A percentile compares a stretch with the other conserved stretches of the same genome.
phyloP scores from a whole-genome alignment of 129 eudicot species.

The Escallonia herrerae region DNA sequence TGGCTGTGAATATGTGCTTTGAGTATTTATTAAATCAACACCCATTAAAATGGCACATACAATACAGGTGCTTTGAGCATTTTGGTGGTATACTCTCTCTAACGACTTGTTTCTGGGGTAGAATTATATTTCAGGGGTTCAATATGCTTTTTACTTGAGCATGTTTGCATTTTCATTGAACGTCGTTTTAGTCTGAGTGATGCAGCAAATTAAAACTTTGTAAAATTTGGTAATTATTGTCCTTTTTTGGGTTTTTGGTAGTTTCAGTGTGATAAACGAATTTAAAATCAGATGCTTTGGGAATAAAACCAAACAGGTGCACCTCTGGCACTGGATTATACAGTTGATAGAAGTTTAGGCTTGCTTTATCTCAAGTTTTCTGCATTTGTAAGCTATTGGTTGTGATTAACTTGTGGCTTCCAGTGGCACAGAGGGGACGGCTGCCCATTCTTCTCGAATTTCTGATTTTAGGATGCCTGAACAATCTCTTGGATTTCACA shows the following conservation, averaged over 20 bases:
- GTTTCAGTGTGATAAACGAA: background rate
- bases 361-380: background rate
- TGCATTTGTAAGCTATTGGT: conserved; percentile 1
- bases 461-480: conserved; percentile 48
- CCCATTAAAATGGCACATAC: too few relatives aligned
- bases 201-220: background rate
- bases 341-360: background rate
- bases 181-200: too few relatives aligned
- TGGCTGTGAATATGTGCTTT: too few relatives aligned
- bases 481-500: conserved; percentile 60
- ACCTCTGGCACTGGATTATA: background rate
- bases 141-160: too few relatives aligned
- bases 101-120: too few relatives aligned
- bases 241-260: background rate
- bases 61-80: too few relatives aligned
- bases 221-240: background rate
- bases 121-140: too few relatives aligned
- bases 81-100: too few relatives aligned
- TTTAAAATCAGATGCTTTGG: too few relatives aligned
- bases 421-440: conserved; percentile 56
- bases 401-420: conserved; percentile 13
- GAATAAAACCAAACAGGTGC: too few relatives aligned
- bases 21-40: too few relatives aligned
- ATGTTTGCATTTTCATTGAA: too few relatives aligned
- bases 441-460: conserved; percentile 37